Evolutionary conservation across 2,329 filamentous ascomycete genomes (phyloP), one percentile per base, ranked within the genome.

Genomic region (Rachicladosporium sp.): DNA sequence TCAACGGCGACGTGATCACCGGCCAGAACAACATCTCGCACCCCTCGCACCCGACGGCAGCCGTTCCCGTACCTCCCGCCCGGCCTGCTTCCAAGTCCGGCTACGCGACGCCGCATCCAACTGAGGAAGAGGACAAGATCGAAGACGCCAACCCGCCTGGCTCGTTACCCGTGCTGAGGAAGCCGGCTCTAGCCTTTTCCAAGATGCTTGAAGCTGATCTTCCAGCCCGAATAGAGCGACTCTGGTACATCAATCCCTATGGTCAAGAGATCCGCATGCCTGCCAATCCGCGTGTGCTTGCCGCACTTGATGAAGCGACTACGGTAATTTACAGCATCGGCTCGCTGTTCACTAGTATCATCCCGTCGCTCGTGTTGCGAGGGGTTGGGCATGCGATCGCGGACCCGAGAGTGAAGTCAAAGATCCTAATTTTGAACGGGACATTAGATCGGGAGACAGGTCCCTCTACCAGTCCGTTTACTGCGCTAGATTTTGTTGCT

Each of bases 221-320:
- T 1, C 74, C 84, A 0, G 72, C 81, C 0, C 73, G 84, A 21
- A 93, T 96, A 50, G 70, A 79, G 40, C 68, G 88, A 2, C 71
- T 96, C 27, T 96, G 87, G 86, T 96, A 96, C 65, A 96, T 96
- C 65, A 96, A 95, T 55, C 89, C 89, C 0, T 96, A 95, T 59
- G 89, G 89, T n/a, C 86, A 95, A 57, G 88, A 95, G 61, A 95
- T 96, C 49, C 76, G 80, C 11, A 83, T 88, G 0, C 73, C 79
- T 0, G 82, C 86, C 2, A 96, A 94, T 53, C 79, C 86, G 0
- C 78, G 85, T 37, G 85, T 89, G 0, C 52, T 93, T 0, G 71
- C 76, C 6, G 76, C 85, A 0, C 59, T 96, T 1, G 64, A 66
- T 10, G 63, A 65, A 2, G 73, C 82, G 0, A 71, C 76, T 41